Evolutionary conservation across 1,139 yeast species (phyloP), one percentile per base, ranked within the genome.

Genomic region (Blastobotrys persicus): DNA sequence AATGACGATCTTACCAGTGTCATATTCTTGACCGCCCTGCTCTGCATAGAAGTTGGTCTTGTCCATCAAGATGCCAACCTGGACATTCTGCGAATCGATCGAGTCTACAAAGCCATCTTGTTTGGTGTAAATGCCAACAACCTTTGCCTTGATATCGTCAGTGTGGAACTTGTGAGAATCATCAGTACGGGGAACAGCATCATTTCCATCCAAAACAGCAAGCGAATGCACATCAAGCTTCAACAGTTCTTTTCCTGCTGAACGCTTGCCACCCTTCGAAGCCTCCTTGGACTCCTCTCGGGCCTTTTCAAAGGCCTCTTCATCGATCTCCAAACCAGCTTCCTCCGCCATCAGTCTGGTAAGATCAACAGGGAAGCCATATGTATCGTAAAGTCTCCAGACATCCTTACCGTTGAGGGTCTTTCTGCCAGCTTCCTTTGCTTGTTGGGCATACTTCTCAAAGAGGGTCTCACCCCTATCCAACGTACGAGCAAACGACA

Each of bases 271-370:
- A 59, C 95, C 95, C 75, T 91, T 91, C 20, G 97, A 88, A 37
- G 98, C 98, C 73, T 89, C 97, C 68, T 87, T 83, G 12, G 96
- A 87, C 59, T 83, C 95, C 59, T 81, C 78, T 65, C 83, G 86
- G 42, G 98, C 98, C 62, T 79, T 79, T 70, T 91, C 97, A 65
- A 92, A 92, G 42, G 88, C 98, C 48, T 75, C 81, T 65, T 88
- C 95, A 67, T 92, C 97, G 59, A 92, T 91, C 61, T 83, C 84
- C 61, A 92, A 78, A n/a, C 95, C 95, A 50, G 94, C 88, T 73
- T 92, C 99, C 71, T 91, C 98, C 42, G 98, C 98, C 98, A 92
- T 94, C 66, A 92, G 79, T 67, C 96, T 82, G 37, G 98, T 94
- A 68, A 92, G 80, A 72, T 92, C 99, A 48, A 89, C 97, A 39